Evolutionary conservation across 345 rosid genomes (phyloP).

Genomic region (Cardamine chenopodiifolia): DNA sequence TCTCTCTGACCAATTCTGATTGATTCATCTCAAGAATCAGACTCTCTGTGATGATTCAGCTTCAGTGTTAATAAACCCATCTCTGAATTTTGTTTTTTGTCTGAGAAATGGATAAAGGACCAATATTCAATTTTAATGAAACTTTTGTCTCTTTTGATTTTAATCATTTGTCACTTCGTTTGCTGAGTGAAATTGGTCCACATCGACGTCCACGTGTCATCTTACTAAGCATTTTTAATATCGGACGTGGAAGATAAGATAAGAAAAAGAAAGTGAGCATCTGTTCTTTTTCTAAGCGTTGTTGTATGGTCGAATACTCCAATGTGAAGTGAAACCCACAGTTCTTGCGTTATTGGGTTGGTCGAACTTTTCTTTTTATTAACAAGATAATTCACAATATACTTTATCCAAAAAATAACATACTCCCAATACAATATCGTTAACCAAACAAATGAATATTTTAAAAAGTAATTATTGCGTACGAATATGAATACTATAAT

Average conservation of each 20-base stretch:
- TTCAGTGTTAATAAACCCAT: background rate
- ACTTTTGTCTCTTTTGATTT: constrained; percentile 39
- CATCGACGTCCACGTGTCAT: constrained; percentile 32
- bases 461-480: background rate
- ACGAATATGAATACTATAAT: background rate
- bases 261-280: constrained; percentile 34
- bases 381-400: background rate
- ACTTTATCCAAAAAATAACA: background rate
- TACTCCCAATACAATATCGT: background rate
- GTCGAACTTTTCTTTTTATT: background rate
- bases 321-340: constrained; percentile 28
- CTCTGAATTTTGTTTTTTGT: constrained; percentile 11
- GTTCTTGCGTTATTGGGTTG: constrained; percentile 32
- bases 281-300: constrained; percentile 16
- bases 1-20: constrained; percentile 21
- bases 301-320: constrained; percentile 2
- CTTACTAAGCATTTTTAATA: background rate
- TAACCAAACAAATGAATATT: background rate
- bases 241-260: background rate
- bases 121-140: constrained; percentile 1
- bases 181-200: constrained; percentile 24
- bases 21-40: constrained; percentile 8
- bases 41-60: constrained; percentile 15
- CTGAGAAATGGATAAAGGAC: background rate
- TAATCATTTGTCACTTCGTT: constrained; percentile 42